Evolutionary conservation across 495 filamentous ascomycete genomes (phyloP), one percentile per base, ranked within the genome.

Genomic region (Aspergillus nanangensis): DNA sequence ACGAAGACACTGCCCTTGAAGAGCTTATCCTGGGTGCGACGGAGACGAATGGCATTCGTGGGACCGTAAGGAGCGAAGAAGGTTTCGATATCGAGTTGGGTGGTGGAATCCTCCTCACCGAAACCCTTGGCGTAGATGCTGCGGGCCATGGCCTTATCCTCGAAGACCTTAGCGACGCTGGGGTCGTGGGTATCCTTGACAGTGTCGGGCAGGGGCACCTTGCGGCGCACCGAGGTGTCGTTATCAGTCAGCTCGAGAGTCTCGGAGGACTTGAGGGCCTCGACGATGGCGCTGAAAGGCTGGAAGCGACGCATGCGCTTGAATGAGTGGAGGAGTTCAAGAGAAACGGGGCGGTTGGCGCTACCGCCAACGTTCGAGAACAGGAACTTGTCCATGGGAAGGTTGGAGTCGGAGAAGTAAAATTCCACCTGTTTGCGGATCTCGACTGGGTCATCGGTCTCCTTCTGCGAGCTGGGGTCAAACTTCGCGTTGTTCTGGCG

Each of bases 1-100:
- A 96, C 90, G 56, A 95, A 97, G 20, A 96, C 83, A 41, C 89
- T 95, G 32, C 88, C 88, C 75, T 98, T 98, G 78, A 96, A 97
- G 18, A 61, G 53, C 55, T 79, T 81, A 38, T 77, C 67, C 11
- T 69, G 48, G n/a, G 75, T 70, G 45, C 94, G 90, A 46, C 93
- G 90, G 38, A 97, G 83, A 51, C 90, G 90, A 48, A 98, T 83
- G n/a, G 79, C 76, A 45, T 88, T 87, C 50, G 85, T 78, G 5
- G 84, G 76, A 13, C 92, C 94, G 63, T 81, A 87, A 29, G 81
- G 78, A 29, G 82, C 78, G 59, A 97, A 92, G 70, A 94, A 94
- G n/a, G 78, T 77, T 64, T 98, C 94, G 41, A 97, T 82, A 41
- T 94, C 89, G 61, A 93, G 84, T 66, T 97, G 94, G 19, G 89